Evolutionary conservation across 1,139 yeast species (phyloP).

Genomic region (Ogataea hybrid): DNA sequence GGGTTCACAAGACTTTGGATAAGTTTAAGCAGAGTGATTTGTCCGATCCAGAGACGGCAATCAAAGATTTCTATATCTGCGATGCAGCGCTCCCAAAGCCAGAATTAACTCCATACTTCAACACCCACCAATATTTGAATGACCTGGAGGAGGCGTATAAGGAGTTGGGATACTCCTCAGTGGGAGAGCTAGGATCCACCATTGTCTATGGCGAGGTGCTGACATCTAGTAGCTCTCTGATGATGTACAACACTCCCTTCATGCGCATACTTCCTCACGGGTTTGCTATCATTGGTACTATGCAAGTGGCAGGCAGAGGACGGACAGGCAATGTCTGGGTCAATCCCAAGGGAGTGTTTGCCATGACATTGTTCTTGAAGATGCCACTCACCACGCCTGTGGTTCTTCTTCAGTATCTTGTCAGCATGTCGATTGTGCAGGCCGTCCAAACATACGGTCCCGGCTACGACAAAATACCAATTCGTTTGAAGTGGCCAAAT

Average conservation of each 20-base stretch:
- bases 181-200: conserved; percentile 54
- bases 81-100: conserved; percentile 43
- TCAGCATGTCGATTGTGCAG: conserved; percentile 80
- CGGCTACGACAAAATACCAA: conserved; percentile 53
- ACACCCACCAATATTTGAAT: conserved; percentile 54
- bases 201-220: conserved; percentile 84
- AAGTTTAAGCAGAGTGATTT: conserved; percentile 30
- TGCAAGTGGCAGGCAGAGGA: conserved; percentile 90
- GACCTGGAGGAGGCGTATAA: conserved; percentile 38
- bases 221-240: conserved; percentile 78
- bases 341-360: conserved; percentile 88
- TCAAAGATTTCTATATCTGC: conserved; percentile 53
- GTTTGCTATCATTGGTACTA: conserved; percentile 67
- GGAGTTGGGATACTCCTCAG: conserved; percentile 28
- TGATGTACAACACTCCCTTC: conserved; percentile 68
- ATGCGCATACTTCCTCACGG: conserved; percentile 69
- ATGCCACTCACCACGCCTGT: conserved; percentile 53
- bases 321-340: conserved; percentile 96
- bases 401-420: conserved; percentile 83
- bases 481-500: conserved; percentile 94
- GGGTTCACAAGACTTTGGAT: conserved; percentile 37
- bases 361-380: conserved; percentile 69
- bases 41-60: conserved; percentile 53
- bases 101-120: conserved; percentile 68
- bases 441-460: conserved; percentile 64